These are phyloP conservation scores for Gnomoniopsis sp. DNA, from an alignment of 2,329 filamentous ascomycete genomes.

Conservation along the genomic window DNA sequence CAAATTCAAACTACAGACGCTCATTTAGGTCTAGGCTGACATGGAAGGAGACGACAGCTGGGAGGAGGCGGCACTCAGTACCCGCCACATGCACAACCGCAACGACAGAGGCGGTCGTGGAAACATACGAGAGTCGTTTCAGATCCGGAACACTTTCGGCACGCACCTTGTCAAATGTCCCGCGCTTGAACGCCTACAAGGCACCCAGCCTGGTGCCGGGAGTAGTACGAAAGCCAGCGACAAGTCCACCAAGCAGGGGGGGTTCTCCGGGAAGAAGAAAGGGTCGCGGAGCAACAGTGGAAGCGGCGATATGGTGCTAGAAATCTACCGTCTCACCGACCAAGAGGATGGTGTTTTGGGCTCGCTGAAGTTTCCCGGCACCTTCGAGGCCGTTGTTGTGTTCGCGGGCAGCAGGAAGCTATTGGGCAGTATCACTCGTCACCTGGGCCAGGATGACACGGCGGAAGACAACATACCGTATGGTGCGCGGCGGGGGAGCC, in stretches of 20 bases:
- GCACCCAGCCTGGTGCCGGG: not conserved
- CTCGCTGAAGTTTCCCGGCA: constrained; percentile 6
- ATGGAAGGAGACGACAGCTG: constrained; percentile 19
- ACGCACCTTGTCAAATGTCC: constrained; percentile 20
- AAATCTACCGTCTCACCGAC: constrained; percentile 21
- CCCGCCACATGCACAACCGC: constrained; percentile 25
- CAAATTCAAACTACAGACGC: no score
- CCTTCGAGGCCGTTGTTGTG: constrained; percentile 18
- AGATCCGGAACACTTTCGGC: constrained; percentile 21
- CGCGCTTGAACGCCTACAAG: constrained; percentile 7
- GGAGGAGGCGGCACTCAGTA: constrained; percentile 23
- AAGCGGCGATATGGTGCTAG: constrained; percentile 15
- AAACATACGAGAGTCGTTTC: constrained; percentile 18
- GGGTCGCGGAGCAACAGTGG: not conserved
- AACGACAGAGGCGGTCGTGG: constrained; percentile 14
- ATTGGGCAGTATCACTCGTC: constrained; percentile 13
- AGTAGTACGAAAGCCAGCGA: not conserved
- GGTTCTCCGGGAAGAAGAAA: not conserved
- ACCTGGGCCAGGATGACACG: constrained; percentile 5
- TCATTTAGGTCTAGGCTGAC: not conserved
- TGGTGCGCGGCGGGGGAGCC: not conserved
- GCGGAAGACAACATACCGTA: not conserved
- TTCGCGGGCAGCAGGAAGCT: constrained; percentile 22
- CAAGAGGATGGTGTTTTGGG: constrained; percentile 22
- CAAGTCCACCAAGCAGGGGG: not conserved